Base-by-base conservation (phyloP, 2,329 filamentous ascomycete genomes). In the Trichocomaceae sp. region DNA sequence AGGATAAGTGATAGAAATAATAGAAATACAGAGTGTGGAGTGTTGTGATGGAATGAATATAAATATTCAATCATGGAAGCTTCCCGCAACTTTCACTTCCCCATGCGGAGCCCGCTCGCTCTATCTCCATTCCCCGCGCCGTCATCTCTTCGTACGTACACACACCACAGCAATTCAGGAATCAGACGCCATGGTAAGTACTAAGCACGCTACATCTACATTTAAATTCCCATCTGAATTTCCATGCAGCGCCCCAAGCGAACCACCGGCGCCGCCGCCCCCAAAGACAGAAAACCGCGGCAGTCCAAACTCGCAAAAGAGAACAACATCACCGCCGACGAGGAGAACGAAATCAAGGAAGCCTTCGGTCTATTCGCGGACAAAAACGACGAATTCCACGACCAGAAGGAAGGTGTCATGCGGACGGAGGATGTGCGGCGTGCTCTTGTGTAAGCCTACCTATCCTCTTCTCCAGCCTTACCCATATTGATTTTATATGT, bases 251-350 rank as follows among this genome's bases (percentile, higher is more conserved):
- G 64, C 57, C 69, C 68, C 54, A 72, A 69, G 60, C 71, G 69
- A 59, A 69, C 69, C 59, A 69, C 69, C 59, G 60, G 62, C 60
- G 63, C 63, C 50, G 54, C 62, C 56, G 62, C 67, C 54, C 59
- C 68, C n/a, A 64, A 62, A 55, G 64, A 66, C 10, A 72, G 68
- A 59, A 71, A 69, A 61, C 58, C 65, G 54, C 86, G 87, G 59
- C 84, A 83, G 65, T 95, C 91, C 57, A 95, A 90, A 71, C 88
- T 96, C 63, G 92, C 92, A 29, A 92, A 91, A 74, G 90, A 96
- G 67, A 85, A 96, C 79, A 86, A 90, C 70, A 83, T 97, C 66
- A 86, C 83, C 13, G 86, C 85, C 41, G 83, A 86, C 60, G 87
- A 96, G 73, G 92, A 97, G 74, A 80, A 82, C 62, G 90, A 96